Conservation (phyloP, 208 protist genomes). For the Leishmania mexicana region DNA sequence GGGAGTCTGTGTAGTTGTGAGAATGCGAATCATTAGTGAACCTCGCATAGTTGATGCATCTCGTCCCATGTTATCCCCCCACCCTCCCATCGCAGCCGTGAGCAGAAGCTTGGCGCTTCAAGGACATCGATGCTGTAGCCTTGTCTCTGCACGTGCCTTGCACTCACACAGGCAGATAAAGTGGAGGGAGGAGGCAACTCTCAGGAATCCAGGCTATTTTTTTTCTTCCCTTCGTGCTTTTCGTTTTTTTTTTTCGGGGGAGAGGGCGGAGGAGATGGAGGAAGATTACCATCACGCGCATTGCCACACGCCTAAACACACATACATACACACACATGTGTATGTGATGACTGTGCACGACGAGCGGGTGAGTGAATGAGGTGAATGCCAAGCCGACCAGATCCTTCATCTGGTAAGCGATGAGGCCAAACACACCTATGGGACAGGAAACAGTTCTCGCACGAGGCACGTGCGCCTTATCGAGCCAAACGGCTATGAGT, state of each 20-base stretch:
- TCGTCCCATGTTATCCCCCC: background rate
- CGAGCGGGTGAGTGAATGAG: background rate
- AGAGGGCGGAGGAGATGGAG: background rate
- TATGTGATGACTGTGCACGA: background rate
- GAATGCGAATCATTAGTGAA: background rate
- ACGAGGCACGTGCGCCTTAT: background rate
- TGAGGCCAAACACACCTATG: background rate
- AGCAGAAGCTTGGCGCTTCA: background rate
- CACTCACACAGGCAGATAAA: background rate
- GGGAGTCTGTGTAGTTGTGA: background rate
- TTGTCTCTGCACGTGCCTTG: background rate
- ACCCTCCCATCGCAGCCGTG: background rate
- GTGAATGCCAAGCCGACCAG: background rate
- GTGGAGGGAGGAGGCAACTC: background rate
- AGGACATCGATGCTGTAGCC: background rate
- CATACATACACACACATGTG: background rate
- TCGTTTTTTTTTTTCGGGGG: background rate
- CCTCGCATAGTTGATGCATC: background rate
- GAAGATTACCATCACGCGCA: background rate
- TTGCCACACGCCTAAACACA: background rate
- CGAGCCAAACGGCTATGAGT: background rate
- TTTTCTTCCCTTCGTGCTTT: background rate
- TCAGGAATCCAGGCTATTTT: background rate
- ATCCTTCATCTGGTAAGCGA: background rate
- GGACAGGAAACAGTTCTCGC: background rate